Percentiles rank a stretch among this genome's conserved stretches.
Evolutionary conservation across 1,284 basidiomycete genomes (phyloP).

Genomic region (Ustilago hordei): DNA sequence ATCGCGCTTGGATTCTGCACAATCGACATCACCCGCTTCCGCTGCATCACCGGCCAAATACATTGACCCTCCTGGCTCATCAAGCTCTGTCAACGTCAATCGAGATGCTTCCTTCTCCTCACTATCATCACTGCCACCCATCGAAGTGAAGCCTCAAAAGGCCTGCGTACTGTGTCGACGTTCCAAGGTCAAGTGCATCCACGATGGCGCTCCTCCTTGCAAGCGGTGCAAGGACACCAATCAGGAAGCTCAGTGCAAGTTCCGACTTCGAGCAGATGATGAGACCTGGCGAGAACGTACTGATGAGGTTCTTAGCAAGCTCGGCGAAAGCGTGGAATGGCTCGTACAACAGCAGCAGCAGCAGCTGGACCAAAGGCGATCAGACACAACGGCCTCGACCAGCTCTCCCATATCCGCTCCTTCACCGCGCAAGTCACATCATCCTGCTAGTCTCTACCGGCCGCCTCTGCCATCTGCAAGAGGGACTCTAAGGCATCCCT

Average conservation of each 20-base stretch:
- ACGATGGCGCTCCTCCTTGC: constrained; percentile 61
- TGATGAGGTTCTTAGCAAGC: constrained; percentile 50
- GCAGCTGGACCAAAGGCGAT: constrained; percentile 23
- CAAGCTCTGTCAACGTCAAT: background rate
- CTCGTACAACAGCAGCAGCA: constrained; percentile 41
- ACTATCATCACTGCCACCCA: constrained; percentile 27
- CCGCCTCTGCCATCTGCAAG: constrained; percentile 11
- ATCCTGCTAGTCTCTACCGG: constrained; percentile 13
- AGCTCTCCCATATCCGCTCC: constrained; percentile 26
- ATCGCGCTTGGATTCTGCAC: constrained; percentile 15
- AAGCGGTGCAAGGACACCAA: constrained; percentile 55
- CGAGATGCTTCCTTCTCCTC: constrained; percentile 23
- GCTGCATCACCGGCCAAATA: constrained; percentile 30
- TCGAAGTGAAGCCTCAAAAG: constrained; percentile 59
- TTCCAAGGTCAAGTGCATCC: constrained; percentile 62
- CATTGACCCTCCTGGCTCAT: background rate
- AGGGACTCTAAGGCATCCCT: background rate
- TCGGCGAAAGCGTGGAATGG: constrained; percentile 54
- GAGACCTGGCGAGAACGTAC: constrained; percentile 62
- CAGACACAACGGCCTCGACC: constrained; percentile 18
- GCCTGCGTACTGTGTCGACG: constrained; percentile 59
- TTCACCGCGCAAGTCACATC: constrained; percentile 29
- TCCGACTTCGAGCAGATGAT: constrained; percentile 57
- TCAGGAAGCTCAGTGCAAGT: constrained; percentile 61
- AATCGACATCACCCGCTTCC: constrained; percentile 26